Base-by-base conservation (phyloP, 164 flowering plant genomes). In the Litsea cubeba region DNA sequence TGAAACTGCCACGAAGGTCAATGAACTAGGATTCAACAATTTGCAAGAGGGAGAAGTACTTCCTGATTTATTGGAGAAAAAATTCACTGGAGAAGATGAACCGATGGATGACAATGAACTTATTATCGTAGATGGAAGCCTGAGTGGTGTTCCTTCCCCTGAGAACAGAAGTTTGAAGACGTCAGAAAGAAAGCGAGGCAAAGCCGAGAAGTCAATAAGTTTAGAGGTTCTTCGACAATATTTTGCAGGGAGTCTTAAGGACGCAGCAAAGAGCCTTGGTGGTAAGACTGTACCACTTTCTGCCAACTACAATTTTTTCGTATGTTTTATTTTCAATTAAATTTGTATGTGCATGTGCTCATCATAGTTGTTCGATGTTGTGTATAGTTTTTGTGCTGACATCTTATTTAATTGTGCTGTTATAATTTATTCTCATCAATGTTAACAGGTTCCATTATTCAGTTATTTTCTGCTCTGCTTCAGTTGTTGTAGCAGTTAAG, bases 241-340 rank as follows among this genome's bases (percentile, higher is more conserved):
- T 78, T 95, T 95, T 83, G 84, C 98, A 57, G 99, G 97, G 70
- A 95, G 98, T 79, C 98, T 95, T 32, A 95, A 95, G 81, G 97
- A 93, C 85, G 98, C 99, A 75, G 97, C 99, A 51, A 95, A 93
- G 80, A 89, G 93, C 82, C 91, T 95, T 74, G 99, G 99, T 17
- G 98, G 99, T 95, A 92, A 71, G 49, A 68, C 46, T 26, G 0
- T 30, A 23, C n/a, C 5, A 3, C 28, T 12, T 62, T 71, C 3
- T 17, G 28, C 60, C 2, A 0, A 17, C 14, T 71, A 12, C 51
- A 64, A 64, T 64, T 24, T 64, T 64, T 5, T 40, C 11, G 10
- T 7, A 40, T 40, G 8, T 40, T 40, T 40, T 40, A 40, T 40
- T 40, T 35, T 40, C 46, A 40, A 5, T 40, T 40, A 40, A 40